phyloP scores from a whole-genome alignment of 2,329 filamentous ascomycete species.

The Monilinia fructigena region DNA sequence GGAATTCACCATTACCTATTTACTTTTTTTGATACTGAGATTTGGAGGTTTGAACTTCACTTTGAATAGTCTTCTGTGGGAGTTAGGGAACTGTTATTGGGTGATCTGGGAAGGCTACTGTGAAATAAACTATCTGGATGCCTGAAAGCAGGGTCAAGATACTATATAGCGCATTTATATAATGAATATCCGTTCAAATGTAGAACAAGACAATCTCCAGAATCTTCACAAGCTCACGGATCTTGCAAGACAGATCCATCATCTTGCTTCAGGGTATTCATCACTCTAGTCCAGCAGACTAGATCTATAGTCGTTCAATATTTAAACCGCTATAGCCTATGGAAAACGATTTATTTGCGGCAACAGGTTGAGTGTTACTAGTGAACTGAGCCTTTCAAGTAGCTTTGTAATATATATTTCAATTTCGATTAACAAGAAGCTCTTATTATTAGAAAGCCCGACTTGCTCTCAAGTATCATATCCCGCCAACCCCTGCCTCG shows the following conservation, averaged over 20 bases:
- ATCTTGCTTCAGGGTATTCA: background rate
- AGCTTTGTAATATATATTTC: background rate
- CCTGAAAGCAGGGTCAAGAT: no score
- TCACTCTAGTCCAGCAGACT: background rate
- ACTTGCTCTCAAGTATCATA: background rate
- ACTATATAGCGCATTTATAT: no score
- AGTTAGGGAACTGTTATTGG: no score
- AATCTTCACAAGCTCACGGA: background rate
- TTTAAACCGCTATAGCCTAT: background rate
- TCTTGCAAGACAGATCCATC: slow-evolving; percentile 21
- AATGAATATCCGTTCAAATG: no score
- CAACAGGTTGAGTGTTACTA: background rate
- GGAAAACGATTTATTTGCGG: background rate
- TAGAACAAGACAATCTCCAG: no score
- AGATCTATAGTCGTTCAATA: background rate
- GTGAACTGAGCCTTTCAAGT: background rate
- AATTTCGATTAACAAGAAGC: background rate
- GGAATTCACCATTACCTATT: no score
- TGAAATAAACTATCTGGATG: no score
- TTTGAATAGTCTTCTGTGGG: no score
- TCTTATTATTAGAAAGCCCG: background rate
- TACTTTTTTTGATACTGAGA: no score
- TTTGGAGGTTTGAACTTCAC: background rate
- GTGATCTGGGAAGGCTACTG: no score
- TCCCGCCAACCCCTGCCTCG: slow-evolving; percentile 25